Base-by-base conservation (phyloP, 2,329 filamentous ascomycete species). In the Pseudogymnoascus sp. region DNA sequence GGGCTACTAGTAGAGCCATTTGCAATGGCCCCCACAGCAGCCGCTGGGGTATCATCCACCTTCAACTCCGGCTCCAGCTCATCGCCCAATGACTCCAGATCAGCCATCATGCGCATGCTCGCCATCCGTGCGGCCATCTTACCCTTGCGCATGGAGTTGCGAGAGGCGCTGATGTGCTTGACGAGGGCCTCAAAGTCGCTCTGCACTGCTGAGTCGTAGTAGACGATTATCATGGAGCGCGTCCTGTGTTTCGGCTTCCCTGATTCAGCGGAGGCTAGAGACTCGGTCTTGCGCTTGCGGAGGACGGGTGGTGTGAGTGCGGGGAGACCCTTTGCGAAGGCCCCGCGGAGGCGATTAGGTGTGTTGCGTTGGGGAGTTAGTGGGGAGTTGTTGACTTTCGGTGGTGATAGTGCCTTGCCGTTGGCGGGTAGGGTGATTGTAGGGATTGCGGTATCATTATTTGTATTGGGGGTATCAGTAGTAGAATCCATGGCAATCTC, bases 171-270 rank as follows among this genome's bases (percentile, higher is more conserved):
- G 37, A 97, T 87, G 63, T 89, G 88, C 66, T 91, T 88, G 63
- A 96, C 92, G 60, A 96, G 78, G 63, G 88, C 82, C 69, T 96
- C 92, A 67, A 97, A 91, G 40, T 88, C 86, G 60, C 85, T 85
- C 72, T 97, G 92, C 3, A 96, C 88, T 66, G 91, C 88, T 68
- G 89, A 90, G 72, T 97, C 93, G 73, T 97, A 97, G 75, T 91
- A 93, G n/a, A 97, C 89, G 42, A 95, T 87, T 56, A 93, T 88
- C 81, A 91, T 89, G 63, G 82, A 87, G 67, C 88, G 84, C 3
- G 86, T 86, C 62, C 89, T 86, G 72, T 88, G 89, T 66, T 73
- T 73, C 7, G 71, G 68, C 21, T 37, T 37, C 16, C 65, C n/a
- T 1, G 71, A 70, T 40, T 70, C 69, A 8, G 65, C 68, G 1